Evolutionary conservation across 2,329 filamentous ascomycete species (phyloP).

Genomic region (Alternaria alternata): DNA sequence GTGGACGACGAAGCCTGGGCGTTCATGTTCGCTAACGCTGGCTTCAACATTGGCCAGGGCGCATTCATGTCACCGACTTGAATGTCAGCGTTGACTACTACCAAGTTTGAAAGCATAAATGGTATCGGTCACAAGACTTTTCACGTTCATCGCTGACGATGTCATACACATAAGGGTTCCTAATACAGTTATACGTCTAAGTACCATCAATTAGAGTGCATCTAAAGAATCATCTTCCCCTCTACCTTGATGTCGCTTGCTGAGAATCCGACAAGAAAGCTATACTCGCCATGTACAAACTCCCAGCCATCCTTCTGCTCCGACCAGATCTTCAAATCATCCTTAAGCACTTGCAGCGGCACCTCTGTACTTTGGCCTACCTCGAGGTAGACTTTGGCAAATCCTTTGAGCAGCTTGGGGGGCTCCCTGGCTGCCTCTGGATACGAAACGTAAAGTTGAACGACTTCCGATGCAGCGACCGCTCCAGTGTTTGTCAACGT

Average conservation of each 20-base stretch:
- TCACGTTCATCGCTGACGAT: no score
- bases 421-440: neutral
- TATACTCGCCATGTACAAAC: neutral
- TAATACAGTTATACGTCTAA: neutral
- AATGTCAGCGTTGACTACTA: neutral
- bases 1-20: neutral
- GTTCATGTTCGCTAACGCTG: neutral
- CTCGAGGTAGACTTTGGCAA: neutral
- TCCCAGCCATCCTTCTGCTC: neutral
- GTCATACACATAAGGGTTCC: no score
- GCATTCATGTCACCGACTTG: neutral
- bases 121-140: no score
- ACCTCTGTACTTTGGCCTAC: neutral
- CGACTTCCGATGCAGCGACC: neutral
- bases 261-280: neutral
- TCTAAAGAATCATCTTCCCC: neutral
- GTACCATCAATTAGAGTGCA: fast-evolving
- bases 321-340: neutral
- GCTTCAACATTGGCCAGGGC: neutral
- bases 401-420: neutral
- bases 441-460: neutral
- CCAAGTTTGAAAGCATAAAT: no score
- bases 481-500: neutral
- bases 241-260: neutral
- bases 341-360: neutral